These are phyloP conservation scores for Phialophora tarda DNA, from an alignment of 2,329 filamentous ascomycete genomes.

Conservation along the genomic window DNA sequence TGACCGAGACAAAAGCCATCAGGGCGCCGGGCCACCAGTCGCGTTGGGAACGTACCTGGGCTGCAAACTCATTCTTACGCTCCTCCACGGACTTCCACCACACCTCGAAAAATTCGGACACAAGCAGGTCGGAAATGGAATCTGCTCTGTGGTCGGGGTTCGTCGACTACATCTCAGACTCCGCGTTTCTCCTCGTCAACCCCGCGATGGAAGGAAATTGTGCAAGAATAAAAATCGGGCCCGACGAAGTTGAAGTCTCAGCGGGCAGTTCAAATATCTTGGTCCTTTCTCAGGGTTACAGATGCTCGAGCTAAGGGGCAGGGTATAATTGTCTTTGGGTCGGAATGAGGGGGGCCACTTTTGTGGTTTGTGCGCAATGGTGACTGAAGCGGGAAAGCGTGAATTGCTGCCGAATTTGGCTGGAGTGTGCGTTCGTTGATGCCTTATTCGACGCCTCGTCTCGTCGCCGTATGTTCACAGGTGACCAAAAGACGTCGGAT, in stretches of 20 bases:
- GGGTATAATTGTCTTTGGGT: neutral
- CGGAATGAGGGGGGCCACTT: neutral
- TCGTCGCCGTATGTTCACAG: neutral
- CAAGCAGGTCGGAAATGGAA: slow-evolving; percentile 13
- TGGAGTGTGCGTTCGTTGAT: slow-evolving; percentile 4
- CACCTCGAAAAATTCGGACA: slow-evolving; percentile 1
- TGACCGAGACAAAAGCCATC: neutral
- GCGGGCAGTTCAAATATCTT: neutral
- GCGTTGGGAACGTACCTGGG: slow-evolving; percentile 33
- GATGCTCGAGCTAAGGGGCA: neutral
- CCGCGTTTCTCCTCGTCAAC: slow-evolving; percentile 1
- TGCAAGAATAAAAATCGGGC: slow-evolving; percentile 8
- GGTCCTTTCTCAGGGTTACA: no score
- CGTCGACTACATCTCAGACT: slow-evolving; percentile 20
- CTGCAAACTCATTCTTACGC: slow-evolving; percentile 38
- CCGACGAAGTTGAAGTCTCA: neutral
- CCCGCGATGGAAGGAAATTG: slow-evolving; percentile 1
- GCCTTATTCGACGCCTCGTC: slow-evolving; percentile 12
- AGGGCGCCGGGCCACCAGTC: neutral
- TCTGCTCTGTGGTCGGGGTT: slow-evolving; percentile 2
- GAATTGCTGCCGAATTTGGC: slow-evolving; percentile 20
- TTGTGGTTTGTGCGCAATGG: slow-evolving; percentile 14
- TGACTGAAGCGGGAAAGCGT: slow-evolving; percentile 22
- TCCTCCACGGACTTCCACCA: slow-evolving; percentile 4
- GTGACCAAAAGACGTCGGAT: neutral